phyloP scores from a whole-genome alignment of 345 rosid genomes.

The Citrus sp. region DNA sequence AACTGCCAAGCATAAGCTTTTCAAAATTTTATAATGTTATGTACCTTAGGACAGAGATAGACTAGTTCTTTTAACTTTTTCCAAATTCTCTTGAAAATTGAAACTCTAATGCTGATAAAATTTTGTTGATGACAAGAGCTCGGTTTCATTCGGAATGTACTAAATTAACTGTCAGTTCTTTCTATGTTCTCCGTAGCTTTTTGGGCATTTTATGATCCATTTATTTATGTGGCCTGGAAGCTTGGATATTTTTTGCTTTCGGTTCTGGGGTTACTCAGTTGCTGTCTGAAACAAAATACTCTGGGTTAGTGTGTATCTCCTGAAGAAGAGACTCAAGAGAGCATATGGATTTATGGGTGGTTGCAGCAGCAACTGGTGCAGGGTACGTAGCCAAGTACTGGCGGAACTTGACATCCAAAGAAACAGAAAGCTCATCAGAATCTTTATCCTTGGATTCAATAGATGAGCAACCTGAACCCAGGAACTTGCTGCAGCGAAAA shows the following conservation, averaged over 20 bases:
- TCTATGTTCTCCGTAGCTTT: too few species aligned
- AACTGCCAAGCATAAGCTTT: background rate
- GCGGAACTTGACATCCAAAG: conserved; percentile 13
- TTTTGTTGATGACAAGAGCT: background rate
- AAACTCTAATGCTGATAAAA: too few species aligned
- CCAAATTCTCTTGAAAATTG: background rate
- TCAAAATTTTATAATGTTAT: background rate
- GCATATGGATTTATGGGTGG: conserved; percentile 39
- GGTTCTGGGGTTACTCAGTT: background rate
- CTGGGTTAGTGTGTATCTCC: background rate
- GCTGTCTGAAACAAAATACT: background rate
- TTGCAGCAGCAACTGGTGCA: conserved; percentile 43
- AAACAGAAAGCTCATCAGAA: conserved; percentile 12
- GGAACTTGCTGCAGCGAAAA: conserved; percentile 19
- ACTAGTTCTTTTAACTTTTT: background rate
- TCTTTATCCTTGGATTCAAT: background rate
- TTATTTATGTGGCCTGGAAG: background rate
- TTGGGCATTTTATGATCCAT: background rate
- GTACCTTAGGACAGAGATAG: background rate
- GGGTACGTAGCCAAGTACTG: conserved; percentile 32
- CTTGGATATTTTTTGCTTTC: background rate
- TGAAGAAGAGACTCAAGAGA: background rate
- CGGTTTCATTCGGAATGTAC: background rate
- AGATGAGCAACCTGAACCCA: conserved; percentile 13
- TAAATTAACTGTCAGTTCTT: background rate